Evolutionary conservation across 2,329 filamentous ascomycete species (phyloP).

Genomic region (Corynespora cassiicola): DNA sequence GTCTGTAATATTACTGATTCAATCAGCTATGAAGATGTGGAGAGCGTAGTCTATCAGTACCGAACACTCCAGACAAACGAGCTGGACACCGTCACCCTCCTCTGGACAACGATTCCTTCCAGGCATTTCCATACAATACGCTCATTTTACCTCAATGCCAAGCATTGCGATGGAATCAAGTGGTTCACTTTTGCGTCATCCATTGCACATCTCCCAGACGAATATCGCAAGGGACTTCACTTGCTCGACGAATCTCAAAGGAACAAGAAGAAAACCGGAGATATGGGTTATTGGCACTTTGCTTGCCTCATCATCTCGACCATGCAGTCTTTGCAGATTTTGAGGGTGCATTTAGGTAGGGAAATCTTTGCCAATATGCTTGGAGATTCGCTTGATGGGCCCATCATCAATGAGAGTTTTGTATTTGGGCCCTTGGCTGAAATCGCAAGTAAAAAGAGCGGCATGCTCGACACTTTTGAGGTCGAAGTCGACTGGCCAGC

Average conservation of each 20-base stretch:
- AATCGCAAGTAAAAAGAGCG: background rate
- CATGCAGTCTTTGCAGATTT: conserved; percentile 2
- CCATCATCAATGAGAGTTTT: conserved; percentile 1
- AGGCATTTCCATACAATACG: too few species aligned
- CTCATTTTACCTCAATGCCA: conserved; percentile 5
- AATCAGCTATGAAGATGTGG: too few species aligned
- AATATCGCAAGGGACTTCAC: conserved; percentile 1
- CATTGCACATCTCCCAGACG: conserved; percentile 2
- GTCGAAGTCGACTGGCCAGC: conserved; percentile 10
- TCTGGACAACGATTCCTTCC: too few species aligned
- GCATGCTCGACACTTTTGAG: conserved; percentile 8
- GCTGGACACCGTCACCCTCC: too few species aligned
- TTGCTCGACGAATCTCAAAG: background rate
- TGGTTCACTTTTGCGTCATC: conserved; percentile 1
- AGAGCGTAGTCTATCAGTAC: too few species aligned
- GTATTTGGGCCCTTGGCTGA: conserved; percentile 2
- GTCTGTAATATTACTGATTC: too few species aligned
- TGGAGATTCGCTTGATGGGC: background rate
- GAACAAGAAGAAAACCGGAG: background rate
- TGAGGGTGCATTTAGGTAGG: conserved; percentile 1
- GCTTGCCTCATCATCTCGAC: conserved; percentile 2
- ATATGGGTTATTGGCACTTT: background rate
- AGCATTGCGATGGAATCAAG: background rate
- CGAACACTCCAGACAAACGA: too few species aligned
- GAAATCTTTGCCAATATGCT: conserved; percentile 1